Evolutionary conservation across 1,284 basidiomycete genomes (phyloP).

Genomic region (Rhodotorula sp.): DNA sequence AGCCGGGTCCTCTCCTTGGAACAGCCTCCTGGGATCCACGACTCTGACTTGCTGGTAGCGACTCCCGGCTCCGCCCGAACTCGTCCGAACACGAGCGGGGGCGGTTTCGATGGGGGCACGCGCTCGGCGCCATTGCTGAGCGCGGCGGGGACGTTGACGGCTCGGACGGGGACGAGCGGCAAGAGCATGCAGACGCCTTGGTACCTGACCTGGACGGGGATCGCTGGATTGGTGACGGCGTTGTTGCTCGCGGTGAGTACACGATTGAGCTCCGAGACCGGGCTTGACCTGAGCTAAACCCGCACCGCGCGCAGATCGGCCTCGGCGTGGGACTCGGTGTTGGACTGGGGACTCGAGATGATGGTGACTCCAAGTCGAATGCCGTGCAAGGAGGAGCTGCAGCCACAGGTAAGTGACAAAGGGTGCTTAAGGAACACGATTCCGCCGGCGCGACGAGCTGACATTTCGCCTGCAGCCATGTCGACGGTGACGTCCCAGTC

Average conservation of each 20-base stretch:
- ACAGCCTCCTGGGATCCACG: background rate
- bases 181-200: constrained; percentile 23
- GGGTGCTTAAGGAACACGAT: background rate
- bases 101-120: background rate
- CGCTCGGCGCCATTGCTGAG: constrained; percentile 1
- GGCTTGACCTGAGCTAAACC: no score
- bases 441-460: background rate
- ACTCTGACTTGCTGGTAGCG: background rate
- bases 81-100: background rate
- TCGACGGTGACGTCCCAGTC: constrained; percentile 1
- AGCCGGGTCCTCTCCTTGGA: no score
- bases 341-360: constrained; percentile 22
- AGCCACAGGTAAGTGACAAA: background rate
- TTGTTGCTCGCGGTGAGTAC: constrained; percentile 5
- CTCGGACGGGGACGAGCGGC: constrained; percentile 20
- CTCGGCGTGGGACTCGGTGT: constrained; percentile 34
- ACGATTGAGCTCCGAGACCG: no score
- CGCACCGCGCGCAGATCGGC: background rate
- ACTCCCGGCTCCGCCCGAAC: background rate
- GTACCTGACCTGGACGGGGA: constrained; percentile 17
- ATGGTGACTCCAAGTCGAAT: background rate
- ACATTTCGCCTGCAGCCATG: background rate
- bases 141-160: background rate
- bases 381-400: background rate
- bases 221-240: constrained; percentile 1